These are phyloP conservation scores for Aurinia saxatilis DNA, from an alignment of 345 rosid species.

Conservation along the genomic window DNA sequence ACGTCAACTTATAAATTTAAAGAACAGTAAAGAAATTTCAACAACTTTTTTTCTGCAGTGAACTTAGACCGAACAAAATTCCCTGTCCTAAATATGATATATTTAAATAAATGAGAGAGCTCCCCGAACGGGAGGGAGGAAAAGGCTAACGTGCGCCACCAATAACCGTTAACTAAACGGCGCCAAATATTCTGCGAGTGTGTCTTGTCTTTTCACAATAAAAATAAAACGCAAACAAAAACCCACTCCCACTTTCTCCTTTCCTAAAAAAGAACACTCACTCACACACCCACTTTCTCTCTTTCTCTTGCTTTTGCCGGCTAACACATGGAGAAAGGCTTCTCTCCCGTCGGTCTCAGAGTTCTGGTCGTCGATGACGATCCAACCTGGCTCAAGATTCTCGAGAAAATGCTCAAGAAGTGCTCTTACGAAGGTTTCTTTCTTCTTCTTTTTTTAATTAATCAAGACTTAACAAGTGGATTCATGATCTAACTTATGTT, in stretches of 20 bases:
- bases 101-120: neutral
- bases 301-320: constrained; percentile 6
- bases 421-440: constrained; percentile 78
- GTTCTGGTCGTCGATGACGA: constrained; percentile 98
- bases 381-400: constrained; percentile 92
- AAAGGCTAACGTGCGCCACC: constrained; percentile 31
- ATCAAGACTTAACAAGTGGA: no score
- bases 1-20: constrained; percentile 8
- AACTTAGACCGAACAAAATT: constrained; percentile 17
- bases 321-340: constrained; percentile 51
- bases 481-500: neutral
- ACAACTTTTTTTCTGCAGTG: neutral
- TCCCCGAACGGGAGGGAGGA: neutral
- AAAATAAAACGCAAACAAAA: constrained; percentile 31
- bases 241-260: constrained; percentile 23
- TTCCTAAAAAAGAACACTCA: constrained; percentile 21
- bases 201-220: constrained; percentile 19
- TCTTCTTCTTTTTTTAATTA: neutral
- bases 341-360: constrained; percentile 83
- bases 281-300: neutral
- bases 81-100: neutral
- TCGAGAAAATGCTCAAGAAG: constrained; percentile 96
- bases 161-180: constrained; percentile 47
- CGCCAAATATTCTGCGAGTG: constrained; percentile 45
- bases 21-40: neutral